Percentiles rank a stretch among this genome's conserved stretches.
Evolutionary conservation across 2,329 filamentous ascomycete species (phyloP).

Genomic region (Didymella glomerata): DNA sequence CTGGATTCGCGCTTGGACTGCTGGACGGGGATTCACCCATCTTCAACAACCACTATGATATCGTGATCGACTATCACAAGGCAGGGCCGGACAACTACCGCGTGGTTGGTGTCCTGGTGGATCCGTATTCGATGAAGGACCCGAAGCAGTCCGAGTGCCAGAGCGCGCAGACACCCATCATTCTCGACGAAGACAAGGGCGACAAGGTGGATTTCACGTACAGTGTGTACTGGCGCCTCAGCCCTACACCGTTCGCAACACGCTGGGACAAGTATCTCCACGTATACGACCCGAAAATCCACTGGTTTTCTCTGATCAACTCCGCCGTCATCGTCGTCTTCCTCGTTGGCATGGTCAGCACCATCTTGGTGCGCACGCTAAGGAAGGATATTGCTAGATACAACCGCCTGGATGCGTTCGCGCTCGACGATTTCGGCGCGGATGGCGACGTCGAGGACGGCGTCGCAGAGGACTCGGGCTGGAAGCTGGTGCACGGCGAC

Average conservation of each 20-base stretch:
- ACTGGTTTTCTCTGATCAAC: conserved; percentile 98
- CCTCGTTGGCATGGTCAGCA: conserved; percentile 87
- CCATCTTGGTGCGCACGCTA: conserved; percentile 86
- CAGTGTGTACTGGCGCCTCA: conserved; percentile 87
- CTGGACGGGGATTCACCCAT: conserved; percentile 63
- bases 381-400: conserved; percentile 96
- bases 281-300: conserved; percentile 96
- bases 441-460: conserved; percentile 82
- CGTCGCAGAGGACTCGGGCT: conserved; percentile 96
- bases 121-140: conserved; percentile 76
- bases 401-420: conserved; percentile 91
- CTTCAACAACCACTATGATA: conserved; percentile 96
- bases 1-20: conserved; percentile 83
- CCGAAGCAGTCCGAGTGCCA: conserved; percentile 71
- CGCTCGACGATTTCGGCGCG: conserved; percentile 85
- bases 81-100: conserved; percentile 76
- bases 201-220: conserved; percentile 87
- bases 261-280: conserved; percentile 99
- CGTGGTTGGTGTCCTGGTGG: conserved; percentile 90
- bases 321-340: conserved; percentile 95
- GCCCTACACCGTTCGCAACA: conserved; percentile 89
- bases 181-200: conserved; percentile 69
- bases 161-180: conserved; percentile 65
- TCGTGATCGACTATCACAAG: conserved; percentile 89
- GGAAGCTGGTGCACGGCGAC: conserved; percentile 98